Conservation (phyloP, 257 asterid genomes). For the Capsicum pubescens region DNA sequence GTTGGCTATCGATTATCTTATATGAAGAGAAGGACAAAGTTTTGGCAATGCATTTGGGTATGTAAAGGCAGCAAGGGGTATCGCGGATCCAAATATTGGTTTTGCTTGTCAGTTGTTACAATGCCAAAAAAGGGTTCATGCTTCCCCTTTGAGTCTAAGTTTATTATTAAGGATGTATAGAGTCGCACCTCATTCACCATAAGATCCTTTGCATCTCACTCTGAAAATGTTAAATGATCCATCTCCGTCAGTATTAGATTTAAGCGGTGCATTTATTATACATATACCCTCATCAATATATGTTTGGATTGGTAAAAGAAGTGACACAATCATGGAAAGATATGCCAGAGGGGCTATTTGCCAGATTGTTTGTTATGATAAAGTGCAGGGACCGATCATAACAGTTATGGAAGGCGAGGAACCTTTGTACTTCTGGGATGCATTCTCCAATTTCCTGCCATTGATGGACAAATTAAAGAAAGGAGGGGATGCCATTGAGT, state of each 20-base stretch:
- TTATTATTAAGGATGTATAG: slow-evolving; percentile 26
- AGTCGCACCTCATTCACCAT: slow-evolving; percentile 56
- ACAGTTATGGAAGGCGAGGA: slow-evolving; percentile 52
- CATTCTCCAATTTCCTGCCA: slow-evolving; percentile 52
- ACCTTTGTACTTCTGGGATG: slow-evolving; percentile 54
- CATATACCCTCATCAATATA: slow-evolving; percentile 52
- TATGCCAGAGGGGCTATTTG: slow-evolving; percentile 59
- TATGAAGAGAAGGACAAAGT: too few relatives aligned
- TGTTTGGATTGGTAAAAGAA: slow-evolving; percentile 55
- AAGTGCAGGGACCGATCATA: slow-evolving; percentile 49
- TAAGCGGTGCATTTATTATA: slow-evolving; percentile 56
- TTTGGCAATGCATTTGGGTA: slow-evolving; percentile 27
- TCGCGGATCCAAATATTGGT: slow-evolving; percentile 64
- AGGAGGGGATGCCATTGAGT: too few relatives aligned
- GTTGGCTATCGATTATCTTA: too few relatives aligned
- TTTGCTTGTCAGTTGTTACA: slow-evolving; percentile 58
- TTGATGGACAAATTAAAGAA: slow-evolving; percentile 37
- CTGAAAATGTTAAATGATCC: slow-evolving; percentile 57
- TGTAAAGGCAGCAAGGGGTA: slow-evolving; percentile 58
- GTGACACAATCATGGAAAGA: slow-evolving; percentile 50
- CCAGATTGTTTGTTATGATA: slow-evolving; percentile 59
- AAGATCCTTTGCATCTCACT: slow-evolving; percentile 59
- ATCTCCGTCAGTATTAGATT: slow-evolving; percentile 52
- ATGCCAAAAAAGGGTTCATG: slow-evolving; percentile 58
- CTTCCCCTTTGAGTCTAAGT: slow-evolving; percentile 56